Percentiles rank a stretch among this genome's conserved stretches.
phyloP scores from a whole-genome alignment of 2,329 filamentous ascomycete species.

The Fusarium pininemorale region DNA sequence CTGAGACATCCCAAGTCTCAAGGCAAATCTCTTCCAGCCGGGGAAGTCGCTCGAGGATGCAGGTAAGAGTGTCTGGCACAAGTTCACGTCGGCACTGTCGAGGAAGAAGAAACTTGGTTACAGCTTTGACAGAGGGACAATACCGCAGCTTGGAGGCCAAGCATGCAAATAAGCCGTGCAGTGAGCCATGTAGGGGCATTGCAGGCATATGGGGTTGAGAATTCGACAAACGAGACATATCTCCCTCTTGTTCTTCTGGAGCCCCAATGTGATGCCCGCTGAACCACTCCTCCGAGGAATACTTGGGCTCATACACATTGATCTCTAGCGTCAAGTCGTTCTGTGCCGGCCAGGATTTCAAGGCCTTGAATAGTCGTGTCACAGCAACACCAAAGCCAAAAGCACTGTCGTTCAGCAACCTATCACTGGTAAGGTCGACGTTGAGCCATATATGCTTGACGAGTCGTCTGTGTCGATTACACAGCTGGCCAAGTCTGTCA shows the following conservation, averaged over 20 bases:
- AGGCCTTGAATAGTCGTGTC: fast-evolving
- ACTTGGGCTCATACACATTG: not conserved
- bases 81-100: not conserved
- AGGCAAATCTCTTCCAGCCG: not conserved
- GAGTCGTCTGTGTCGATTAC: not conserved
- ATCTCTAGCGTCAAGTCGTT: not conserved
- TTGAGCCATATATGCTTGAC: not conserved
- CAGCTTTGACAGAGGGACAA: not conserved
- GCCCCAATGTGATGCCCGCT: not conserved
- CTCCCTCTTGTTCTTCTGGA: not conserved
- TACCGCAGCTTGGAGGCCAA: not conserved
- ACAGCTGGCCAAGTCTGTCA: not conserved
- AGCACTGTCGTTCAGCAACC: not conserved
- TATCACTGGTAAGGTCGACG: not conserved
- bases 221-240: not conserved
- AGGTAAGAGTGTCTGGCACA: not conserved
- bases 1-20: not conserved
- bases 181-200: not conserved
- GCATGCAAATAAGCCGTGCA: not conserved
- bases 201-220: not conserved
- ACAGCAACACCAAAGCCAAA: not conserved
- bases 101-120: not conserved
- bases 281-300: not conserved
- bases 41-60: not conserved
- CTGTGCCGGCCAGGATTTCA: not conserved